A percentile compares a stretch with the other conserved stretches of the same genome.
These are phyloP conservation scores for Moniliella sp. DNA, from an alignment of 1,284 basidiomycete species.

Conservation along the genomic window DNA sequence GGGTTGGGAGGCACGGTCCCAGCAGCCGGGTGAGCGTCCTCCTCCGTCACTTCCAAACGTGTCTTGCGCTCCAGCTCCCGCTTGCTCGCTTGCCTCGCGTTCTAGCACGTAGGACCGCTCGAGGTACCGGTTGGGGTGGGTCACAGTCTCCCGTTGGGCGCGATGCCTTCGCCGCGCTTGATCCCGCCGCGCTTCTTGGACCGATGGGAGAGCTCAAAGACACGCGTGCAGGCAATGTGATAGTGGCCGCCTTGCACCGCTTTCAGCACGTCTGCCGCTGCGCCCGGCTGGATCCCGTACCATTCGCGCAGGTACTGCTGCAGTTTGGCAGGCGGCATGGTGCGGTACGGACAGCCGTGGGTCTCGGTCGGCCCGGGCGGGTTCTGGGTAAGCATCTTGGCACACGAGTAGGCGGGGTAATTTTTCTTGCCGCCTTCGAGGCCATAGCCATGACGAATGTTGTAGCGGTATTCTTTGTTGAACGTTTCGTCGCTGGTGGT, in stretches of 20 bases:
- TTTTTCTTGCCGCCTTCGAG: conserved; percentile 81
- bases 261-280: conserved; percentile 66
- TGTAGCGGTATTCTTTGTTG: conserved; percentile 93
- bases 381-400: conserved; percentile 61
- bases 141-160: conserved; percentile 66
- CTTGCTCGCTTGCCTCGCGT: conserved; percentile 5
- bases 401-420: conserved; percentile 80
- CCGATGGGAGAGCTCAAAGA: conserved; percentile 77
- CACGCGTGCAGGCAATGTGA: conserved; percentile 86
- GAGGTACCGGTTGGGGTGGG: conserved; percentile 69
- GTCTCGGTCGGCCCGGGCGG: conserved; percentile 52
- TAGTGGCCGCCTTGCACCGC: conserved; percentile 64
- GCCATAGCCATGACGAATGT: conserved; percentile 84
- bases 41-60: background rate
- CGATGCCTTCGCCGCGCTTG: conserved; percentile 65
- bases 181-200: conserved; percentile 40
- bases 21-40: too few species aligned
- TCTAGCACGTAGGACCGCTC: conserved; percentile 38
- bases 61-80: too few species aligned
- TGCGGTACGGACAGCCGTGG: conserved; percentile 85
- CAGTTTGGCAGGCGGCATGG: conserved; percentile 67
- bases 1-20: too few species aligned
- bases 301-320: conserved; percentile 52
- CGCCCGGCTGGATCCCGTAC: conserved; percentile 49
- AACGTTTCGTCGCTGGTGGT: conserved; percentile 71